These are phyloP conservation scores for Ulota crispa DNA, from an alignment of 225 moss, liverwort and hornwort species.

Conservation along the genomic window DNA sequence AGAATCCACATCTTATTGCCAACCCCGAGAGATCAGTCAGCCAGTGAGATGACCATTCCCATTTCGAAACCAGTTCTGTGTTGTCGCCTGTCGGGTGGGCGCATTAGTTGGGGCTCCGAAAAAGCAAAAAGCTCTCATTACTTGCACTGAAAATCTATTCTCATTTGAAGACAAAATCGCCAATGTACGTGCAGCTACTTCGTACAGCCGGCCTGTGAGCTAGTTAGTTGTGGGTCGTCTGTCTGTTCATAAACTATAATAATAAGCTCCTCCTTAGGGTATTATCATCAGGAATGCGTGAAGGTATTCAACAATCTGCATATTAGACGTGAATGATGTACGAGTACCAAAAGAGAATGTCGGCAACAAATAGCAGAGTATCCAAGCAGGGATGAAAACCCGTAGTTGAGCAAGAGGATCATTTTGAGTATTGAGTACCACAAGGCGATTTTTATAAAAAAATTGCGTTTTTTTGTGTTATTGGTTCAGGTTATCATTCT, in stretches of 20 bases:
- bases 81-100: not conserved
- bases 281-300: not conserved
- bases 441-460: not conserved
- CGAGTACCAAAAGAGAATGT: constrained; percentile 19
- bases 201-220: not conserved
- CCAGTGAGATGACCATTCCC: not conserved
- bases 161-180: not conserved
- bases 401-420: not conserved
- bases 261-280: not conserved
- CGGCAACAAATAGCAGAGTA: constrained; percentile 11
- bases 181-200: no score
- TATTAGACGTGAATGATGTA: not conserved
- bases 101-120: not conserved
- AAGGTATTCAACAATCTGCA: not conserved
- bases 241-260: not conserved
- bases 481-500: not conserved
- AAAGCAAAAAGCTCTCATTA: not conserved
- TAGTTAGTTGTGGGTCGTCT: constrained; percentile 8
- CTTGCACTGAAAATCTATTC: not conserved
- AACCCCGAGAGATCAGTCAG: constrained; percentile 13
- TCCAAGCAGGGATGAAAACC: constrained; percentile 12
- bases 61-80: not conserved
- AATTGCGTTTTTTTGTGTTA: not conserved
- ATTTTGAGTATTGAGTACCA: not conserved
- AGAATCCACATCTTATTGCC: not conserved